Percentiles rank a stretch among this genome's conserved stretches.
Evolutionary conservation across 305 asterid species (phyloP).

Genomic region (Nicotiana rustica): DNA sequence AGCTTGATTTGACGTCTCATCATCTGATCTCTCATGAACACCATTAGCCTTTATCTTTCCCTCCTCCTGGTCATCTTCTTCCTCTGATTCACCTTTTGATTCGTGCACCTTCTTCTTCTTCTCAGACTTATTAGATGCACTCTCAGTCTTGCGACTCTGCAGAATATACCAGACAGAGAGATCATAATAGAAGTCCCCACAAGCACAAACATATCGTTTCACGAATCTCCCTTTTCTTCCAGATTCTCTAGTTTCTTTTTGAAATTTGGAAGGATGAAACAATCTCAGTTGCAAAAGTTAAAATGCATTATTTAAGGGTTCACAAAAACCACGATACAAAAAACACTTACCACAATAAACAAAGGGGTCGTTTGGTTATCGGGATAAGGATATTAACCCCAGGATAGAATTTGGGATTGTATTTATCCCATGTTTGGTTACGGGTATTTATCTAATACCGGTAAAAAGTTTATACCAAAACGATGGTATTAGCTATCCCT

Average conservation of each 20-base stretch:
- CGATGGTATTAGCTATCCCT: no score
- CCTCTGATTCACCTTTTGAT: constrained; percentile 61
- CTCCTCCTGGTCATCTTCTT: constrained; percentile 37
- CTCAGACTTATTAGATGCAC: constrained; percentile 57
- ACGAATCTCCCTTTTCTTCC: constrained; percentile 1
- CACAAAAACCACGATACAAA: constrained; percentile 14
- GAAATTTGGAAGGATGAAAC: constrained; percentile 4
- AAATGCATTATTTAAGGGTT: constrained; percentile 2
- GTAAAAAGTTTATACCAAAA: no score
- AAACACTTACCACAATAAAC: not conserved
- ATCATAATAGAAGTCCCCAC: not conserved
- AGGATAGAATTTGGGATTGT: no score
- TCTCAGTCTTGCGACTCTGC: constrained; percentile 61
- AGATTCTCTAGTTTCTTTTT: not conserved
- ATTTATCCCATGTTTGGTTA: no score
- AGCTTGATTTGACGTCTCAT: constrained; percentile 70
- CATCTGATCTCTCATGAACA: constrained; percentile 60
- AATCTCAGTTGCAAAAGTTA: not conserved
- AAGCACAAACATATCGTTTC: not conserved
- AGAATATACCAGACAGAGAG: constrained; percentile 17
- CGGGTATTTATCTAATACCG: no score
- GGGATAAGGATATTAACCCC: no score
- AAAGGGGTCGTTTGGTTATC: not conserved
- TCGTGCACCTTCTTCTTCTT: constrained; percentile 53
- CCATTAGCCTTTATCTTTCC: constrained; percentile 42